Evolutionary conservation across 129 eudicot genomes (phyloP), one percentile per base, ranked within the genome.

Genomic region (Lonicera japonica): DNA sequence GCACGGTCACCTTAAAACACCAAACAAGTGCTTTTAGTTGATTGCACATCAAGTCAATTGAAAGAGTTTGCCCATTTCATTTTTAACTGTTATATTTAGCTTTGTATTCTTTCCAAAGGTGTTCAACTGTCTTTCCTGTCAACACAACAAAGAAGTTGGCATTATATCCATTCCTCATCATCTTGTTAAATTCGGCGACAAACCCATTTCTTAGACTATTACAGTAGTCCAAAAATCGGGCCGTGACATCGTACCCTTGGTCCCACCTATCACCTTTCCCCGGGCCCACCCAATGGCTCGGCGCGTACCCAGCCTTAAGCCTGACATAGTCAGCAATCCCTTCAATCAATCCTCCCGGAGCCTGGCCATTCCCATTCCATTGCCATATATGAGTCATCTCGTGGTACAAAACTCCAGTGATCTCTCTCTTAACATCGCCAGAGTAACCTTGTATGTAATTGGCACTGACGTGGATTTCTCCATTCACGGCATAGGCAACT

Each of bases 401-500:
- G 47, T 82, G 87, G 62, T 65, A 82, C 8, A 82, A 2, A 9
- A 82, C 65, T 1, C 80, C 75, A 12, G 65, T 70, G 19, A 82
- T 4, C 64, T 73, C 95, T 2, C 17, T 65, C 55, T 50, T 83
- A 3, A 81, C 73, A 46, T 83, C 69, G 0, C 87, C 94, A 0
- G 71, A 21, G 61, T 74, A 81, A 2, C 78, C 71, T 1, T 60
- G 29, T 13, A 86, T 52, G 62, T 80, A 86, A 0, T 20, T 36
- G 6, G 95, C 77, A 11, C 88, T 86, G 3, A 78, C 69, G 14
- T 86, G 90, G 53, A 86, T 80, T 56, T 68, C 60, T 38, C 79
- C 25, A 63, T 47, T 53, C 20, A 19, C 11, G 5, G 95, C 40
- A 39, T 80, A 70, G 0, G 91, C 86, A 0, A 82, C 90, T 1